Evolutionary conservation across 2,329 filamentous ascomycete species (phyloP), one percentile per base, ranked within the genome.

Genomic region (Colletotrichum magnum): DNA sequence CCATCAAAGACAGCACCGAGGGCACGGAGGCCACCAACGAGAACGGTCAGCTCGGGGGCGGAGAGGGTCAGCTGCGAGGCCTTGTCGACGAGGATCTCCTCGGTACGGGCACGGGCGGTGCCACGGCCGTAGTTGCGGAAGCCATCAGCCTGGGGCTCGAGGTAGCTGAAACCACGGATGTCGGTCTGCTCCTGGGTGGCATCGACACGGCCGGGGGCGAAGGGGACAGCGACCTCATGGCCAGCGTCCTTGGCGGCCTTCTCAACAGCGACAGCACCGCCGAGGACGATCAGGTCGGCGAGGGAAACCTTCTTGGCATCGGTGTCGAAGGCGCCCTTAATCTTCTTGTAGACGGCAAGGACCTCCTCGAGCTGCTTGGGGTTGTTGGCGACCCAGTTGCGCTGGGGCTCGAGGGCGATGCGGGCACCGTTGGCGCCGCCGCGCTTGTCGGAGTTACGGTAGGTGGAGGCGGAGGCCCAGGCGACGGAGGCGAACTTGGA

Each of bases 401-500:
- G 89, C 82, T 93, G 90, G 26, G 93, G 93, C 71, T 86, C 84
- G 12, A 95, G 90, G 41, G 91, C 90, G 75, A 95, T 93, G 74
- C 93, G 92, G 15, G 89, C 92, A 74, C 93, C 93, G 75, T 95
- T 95, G 81, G 93, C 93, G 77, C 93, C 93, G 73, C 93, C 93
- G 73, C 93, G 93, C 89, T 94, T 94, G 85, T 95, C 93, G 73
- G 89, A 88, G 74, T 89, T 87, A 70, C 92, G 91, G 89, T 91
- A 94, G 36, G 90, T 91, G 2, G 91, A 91, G 26, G 91, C 91
- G 0, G 92, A 89, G 1, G 89, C 89, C 89, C 90, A 94, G 26
- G 92, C 91, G 10, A 87, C 86, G 10, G 86, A 85, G 62, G 94
- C 86, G 68, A 94, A 84, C 80, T 89, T 89, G 65, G 85, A 84